Percentiles rank a stretch among this genome's conserved stretches.
phyloP scores from a whole-genome alignment of 352 stramenopile species.

The Thalassiosira oceanica region DNA sequence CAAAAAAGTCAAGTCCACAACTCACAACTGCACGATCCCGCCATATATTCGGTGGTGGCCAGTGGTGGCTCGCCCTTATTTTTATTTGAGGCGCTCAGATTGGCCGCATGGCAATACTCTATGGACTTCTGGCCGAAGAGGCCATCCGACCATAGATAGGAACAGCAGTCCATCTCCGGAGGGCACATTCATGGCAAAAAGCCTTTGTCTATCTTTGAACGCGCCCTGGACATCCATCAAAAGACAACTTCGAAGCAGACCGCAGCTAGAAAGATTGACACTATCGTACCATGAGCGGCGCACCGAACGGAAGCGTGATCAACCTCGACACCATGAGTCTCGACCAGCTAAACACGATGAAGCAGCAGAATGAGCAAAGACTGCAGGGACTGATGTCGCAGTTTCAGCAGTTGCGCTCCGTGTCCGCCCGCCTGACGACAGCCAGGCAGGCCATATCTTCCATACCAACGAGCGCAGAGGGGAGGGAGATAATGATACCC shows the following conservation, averaged over 20 bases:
- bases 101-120: too few relatives aligned
- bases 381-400: slow-evolving; percentile 60
- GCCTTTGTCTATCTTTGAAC: neutral
- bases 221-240: too few relatives aligned
- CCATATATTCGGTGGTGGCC: too few relatives aligned
- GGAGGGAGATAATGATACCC: slow-evolving; percentile 89
- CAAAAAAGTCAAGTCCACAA: too few relatives aligned
- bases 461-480: slow-evolving; percentile 81
- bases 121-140: too few relatives aligned
- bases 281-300: neutral
- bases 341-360: slow-evolving; percentile 90
- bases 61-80: too few relatives aligned
- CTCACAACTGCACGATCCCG: too few relatives aligned
- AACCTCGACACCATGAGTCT: slow-evolving; percentile 84
- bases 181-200: neutral
- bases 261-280: neutral
- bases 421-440: slow-evolving; percentile 50
- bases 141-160: too few relatives aligned
- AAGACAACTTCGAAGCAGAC: neutral
- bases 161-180: too few relatives aligned
- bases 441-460: slow-evolving; percentile 51
- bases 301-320: slow-evolving; percentile 31
- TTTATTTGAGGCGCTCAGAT: too few relatives aligned
- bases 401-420: slow-evolving; percentile 61
- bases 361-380: slow-evolving; percentile 81